Conservation (phyloP, 2,329 filamentous ascomycete species). For the Trichoderma endophyticum region DNA sequence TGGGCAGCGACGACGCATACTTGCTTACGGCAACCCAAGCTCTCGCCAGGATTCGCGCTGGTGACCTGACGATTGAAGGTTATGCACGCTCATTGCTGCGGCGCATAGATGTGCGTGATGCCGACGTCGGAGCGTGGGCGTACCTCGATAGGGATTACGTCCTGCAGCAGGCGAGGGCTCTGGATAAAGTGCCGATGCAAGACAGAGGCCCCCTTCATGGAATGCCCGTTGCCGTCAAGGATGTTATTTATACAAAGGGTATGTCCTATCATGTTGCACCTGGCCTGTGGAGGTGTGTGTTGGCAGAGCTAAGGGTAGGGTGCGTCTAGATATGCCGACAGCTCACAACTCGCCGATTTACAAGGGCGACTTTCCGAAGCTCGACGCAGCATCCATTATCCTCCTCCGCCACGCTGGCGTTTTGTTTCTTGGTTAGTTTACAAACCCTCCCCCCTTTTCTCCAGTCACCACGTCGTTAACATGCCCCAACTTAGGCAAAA, state of each 20-base stretch:
- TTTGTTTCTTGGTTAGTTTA: constrained; percentile 45
- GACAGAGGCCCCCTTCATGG: constrained; percentile 56
- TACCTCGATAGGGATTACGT: constrained; percentile 46
- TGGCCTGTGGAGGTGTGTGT: background rate
- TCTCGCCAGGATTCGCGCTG: constrained; percentile 15
- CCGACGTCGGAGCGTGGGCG: constrained; percentile 49
- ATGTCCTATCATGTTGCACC: background rate
- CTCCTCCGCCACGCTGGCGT: constrained; percentile 54
- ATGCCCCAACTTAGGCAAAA: constrained; percentile 27
- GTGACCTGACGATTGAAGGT: constrained; percentile 40
- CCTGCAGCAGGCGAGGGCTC: constrained; percentile 45
- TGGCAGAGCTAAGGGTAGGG: background rate
- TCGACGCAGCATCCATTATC: constrained; percentile 52
- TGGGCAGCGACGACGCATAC: constrained; percentile 18
- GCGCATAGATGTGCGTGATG: constrained; percentile 44
- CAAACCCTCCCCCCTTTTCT: background rate
- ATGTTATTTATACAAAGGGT: constrained; percentile 57
- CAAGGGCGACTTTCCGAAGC: constrained; percentile 38
- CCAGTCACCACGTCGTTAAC: background rate
- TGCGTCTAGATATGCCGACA: constrained; percentile 53
- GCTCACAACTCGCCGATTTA: constrained; percentile 56
- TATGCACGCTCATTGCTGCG: constrained; percentile 48
- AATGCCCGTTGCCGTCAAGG: constrained; percentile 57
- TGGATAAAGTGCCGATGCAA: constrained; percentile 47
- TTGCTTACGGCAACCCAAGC: constrained; percentile 20